These are phyloP conservation scores for Penicillium fuscoglaucum DNA, from an alignment of 2,329 filamentous ascomycete genomes.

Conservation along the genomic window DNA sequence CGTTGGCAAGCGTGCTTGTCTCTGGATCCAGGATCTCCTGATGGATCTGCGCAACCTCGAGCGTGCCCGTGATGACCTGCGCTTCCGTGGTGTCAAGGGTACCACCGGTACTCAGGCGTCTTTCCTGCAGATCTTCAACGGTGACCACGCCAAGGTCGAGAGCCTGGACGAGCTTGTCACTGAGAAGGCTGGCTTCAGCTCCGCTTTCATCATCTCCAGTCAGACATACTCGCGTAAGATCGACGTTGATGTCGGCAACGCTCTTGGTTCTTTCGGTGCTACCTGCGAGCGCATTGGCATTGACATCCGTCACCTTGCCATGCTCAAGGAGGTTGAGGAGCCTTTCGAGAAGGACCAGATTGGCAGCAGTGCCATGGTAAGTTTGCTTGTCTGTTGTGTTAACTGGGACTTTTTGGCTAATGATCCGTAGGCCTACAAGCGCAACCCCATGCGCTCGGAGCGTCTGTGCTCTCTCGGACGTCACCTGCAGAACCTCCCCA, in stretches of 20 bases:
- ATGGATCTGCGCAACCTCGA: conserved; percentile 76
- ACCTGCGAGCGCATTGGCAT: conserved; percentile 72
- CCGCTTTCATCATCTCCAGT: conserved; percentile 64
- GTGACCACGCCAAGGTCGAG: conserved; percentile 61
- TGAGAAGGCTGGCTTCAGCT: conserved; percentile 64
- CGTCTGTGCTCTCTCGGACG: conserved; percentile 61
- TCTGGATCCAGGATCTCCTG: conserved; percentile 74
- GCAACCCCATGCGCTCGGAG: conserved; percentile 59
- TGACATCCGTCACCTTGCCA: conserved; percentile 72
- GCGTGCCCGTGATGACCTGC: conserved; percentile 64
- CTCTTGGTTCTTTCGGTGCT: conserved; percentile 75
- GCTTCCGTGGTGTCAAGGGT: conserved; percentile 72
- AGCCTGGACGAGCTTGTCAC: conserved; percentile 64
- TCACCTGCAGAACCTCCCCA: conserved; percentile 55
- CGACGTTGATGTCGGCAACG: conserved; percentile 77
- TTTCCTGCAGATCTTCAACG: conserved; percentile 69
- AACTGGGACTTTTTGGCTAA: conserved; percentile 15
- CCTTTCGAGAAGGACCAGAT: conserved; percentile 80
- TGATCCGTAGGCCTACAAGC: conserved; percentile 64
- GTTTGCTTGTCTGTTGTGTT: conserved; percentile 5
- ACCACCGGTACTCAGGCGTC: conserved; percentile 78
- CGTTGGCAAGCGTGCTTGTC: conserved; percentile 64
- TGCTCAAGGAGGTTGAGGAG: conserved; percentile 82
- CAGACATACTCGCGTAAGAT: conserved; percentile 81
- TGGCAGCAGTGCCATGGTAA: conserved; percentile 61